phyloP scores from a whole-genome alignment of 202 grass and related monocot genomes.

The Carex arenaria region DNA sequence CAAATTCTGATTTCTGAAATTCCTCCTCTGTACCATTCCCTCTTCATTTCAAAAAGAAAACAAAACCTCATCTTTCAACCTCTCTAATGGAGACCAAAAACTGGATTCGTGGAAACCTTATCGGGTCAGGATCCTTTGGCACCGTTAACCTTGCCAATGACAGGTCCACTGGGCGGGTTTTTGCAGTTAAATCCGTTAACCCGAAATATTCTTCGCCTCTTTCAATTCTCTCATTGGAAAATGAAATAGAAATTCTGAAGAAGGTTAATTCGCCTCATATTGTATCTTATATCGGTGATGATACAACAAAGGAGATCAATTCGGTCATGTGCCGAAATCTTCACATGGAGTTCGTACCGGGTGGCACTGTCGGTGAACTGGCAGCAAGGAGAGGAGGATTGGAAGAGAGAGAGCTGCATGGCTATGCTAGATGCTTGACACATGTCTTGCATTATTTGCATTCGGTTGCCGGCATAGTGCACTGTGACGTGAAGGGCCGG shows the following conservation, averaged over 20 bases:
- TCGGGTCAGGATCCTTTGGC: slow-evolving; percentile 74
- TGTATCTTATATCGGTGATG: slow-evolving; percentile 70
- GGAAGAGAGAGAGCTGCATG: slow-evolving; percentile 35
- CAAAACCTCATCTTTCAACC: not conserved
- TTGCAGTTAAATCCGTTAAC: slow-evolving; percentile 83
- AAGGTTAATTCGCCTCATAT: slow-evolving; percentile 56
- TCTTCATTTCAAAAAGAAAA: not conserved
- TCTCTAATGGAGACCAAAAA: slow-evolving; percentile 26
- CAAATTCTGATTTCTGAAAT: not conserved
- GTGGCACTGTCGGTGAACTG: slow-evolving; percentile 49
- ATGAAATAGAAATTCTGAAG: slow-evolving; percentile 70
- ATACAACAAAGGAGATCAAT: slow-evolving; percentile 14
- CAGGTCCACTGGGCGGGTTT: slow-evolving; percentile 34
- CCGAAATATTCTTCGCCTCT: not conserved
- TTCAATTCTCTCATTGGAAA: slow-evolving; percentile 59
- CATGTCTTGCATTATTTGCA: slow-evolving; percentile 72
- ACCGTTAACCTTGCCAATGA: slow-evolving; percentile 55
- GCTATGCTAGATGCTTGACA: slow-evolving; percentile 38
- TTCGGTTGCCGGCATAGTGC: slow-evolving; percentile 57
- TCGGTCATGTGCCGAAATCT: slow-evolving; percentile 35
- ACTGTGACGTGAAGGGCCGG: slow-evolving; percentile 87
- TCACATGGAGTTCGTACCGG: slow-evolving; percentile 76
- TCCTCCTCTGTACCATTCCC: slow-evolving; percentile 14
- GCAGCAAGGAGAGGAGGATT: slow-evolving; percentile 23
- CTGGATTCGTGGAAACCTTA: slow-evolving; percentile 68